These are phyloP conservation scores for Brachypodium distachyon DNA, from an alignment of 202 grass and related monocot genomes.

Conservation along the genomic window DNA sequence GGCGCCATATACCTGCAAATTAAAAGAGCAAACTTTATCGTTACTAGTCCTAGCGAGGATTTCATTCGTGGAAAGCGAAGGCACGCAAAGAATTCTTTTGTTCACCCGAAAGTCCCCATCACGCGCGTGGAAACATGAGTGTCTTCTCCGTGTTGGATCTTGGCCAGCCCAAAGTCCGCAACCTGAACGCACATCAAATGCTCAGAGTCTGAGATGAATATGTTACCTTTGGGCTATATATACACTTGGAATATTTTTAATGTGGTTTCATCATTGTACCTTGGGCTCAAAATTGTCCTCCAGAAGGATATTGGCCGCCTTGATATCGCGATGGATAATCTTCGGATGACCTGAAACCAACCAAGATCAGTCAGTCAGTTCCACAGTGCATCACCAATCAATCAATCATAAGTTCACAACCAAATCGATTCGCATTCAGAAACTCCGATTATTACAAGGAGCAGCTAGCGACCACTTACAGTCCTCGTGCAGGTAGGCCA, in stretches of 20 bases:
- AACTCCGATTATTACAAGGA: not conserved
- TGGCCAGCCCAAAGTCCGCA: conserved; percentile 84
- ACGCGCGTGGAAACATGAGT: conserved; percentile 72
- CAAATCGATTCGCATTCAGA: not conserved
- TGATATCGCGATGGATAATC: conserved; percentile 89
- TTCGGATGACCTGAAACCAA: conserved; percentile 54
- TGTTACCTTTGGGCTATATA: too few relatives aligned
- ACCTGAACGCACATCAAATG: conserved; percentile 30
- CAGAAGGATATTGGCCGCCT: conserved; percentile 76
- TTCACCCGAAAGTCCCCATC: conserved; percentile 78
- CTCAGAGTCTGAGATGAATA: not conserved
- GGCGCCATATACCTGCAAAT: conserved; percentile 64
- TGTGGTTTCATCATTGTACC: conserved; percentile 9
- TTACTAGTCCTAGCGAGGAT: not conserved
- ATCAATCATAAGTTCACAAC: not conserved
- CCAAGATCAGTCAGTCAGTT: not conserved
- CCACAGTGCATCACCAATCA: not conserved
- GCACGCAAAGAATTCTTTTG: not conserved
- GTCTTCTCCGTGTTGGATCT: conserved; percentile 34
- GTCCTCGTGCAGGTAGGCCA: conserved; percentile 82
- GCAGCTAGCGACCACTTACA: conserved; percentile 35
- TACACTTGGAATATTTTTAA: not conserved
- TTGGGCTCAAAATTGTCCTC: conserved; percentile 75
- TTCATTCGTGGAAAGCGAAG: too few relatives aligned
- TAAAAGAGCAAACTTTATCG: not conserved